Evolutionary conservation across 1,284 basidiomycete species (phyloP).

Genomic region (Microbotryum intermedium): DNA sequence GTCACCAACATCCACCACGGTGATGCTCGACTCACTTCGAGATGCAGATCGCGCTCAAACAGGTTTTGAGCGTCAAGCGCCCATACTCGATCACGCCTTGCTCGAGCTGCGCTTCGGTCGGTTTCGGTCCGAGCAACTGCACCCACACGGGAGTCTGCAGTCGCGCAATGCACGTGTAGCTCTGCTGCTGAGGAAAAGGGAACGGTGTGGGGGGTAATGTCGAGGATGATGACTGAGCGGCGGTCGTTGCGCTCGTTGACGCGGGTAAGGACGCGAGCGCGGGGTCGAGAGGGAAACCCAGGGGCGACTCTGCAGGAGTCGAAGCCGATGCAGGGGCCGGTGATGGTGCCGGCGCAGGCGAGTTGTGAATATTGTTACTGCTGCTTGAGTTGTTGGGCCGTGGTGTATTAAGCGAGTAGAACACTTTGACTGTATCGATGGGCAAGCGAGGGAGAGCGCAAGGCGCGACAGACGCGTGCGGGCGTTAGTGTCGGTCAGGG

Average conservation of each 20-base stretch:
- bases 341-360: neutral
- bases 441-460: too few species aligned
- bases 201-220: neutral
- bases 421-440: slow-evolving; percentile 25
- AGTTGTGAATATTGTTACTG: neutral
- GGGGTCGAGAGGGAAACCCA: slow-evolving; percentile 27
- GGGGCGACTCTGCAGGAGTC: slow-evolving; percentile 2
- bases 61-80: slow-evolving; percentile 27
- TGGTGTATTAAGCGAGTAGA: slow-evolving; percentile 25
- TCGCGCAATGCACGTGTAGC: slow-evolving; percentile 23
- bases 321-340: neutral
- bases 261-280: slow-evolving; percentile 8
- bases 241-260: neutral
- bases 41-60: slow-evolving; percentile 29
- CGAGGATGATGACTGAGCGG: neutral
- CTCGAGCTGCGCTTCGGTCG: neutral
- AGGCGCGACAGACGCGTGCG: too few species aligned
- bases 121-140: slow-evolving; percentile 11
- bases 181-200: neutral
- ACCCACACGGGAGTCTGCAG: slow-evolving; percentile 25
- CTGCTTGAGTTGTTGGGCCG: neutral
- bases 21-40: slow-evolving; percentile 5
- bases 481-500: too few species aligned
- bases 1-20: neutral
- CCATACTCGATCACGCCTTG: slow-evolving; percentile 19